phyloP scores from a whole-genome alignment of 768 basidiomycete genomes.

The Astraeus odoratus region DNA sequence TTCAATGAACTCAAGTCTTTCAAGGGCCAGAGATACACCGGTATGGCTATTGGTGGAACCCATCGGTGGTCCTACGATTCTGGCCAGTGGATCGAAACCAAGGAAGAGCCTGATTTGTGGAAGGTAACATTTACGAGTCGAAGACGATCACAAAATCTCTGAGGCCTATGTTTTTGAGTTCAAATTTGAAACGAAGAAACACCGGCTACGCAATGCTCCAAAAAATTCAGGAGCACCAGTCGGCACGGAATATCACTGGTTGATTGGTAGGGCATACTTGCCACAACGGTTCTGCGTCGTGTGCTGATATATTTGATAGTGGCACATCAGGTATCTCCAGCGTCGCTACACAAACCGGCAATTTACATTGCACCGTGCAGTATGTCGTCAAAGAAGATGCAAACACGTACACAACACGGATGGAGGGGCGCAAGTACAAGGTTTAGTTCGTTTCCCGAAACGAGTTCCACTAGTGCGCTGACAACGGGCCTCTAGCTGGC shows the following conservation, averaged over 20 bases:
- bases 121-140: no score
- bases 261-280: neutral
- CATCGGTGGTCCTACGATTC: constrained; percentile 4
- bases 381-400: constrained; percentile 11
- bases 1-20: constrained; percentile 4
- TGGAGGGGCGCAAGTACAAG: constrained; percentile 11
- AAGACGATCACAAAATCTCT: no score
- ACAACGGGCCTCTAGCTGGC: neutral
- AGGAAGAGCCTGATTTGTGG: constrained; percentile 7
- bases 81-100: constrained; percentile 8
- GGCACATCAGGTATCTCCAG: constrained; percentile 1
- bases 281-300: neutral
- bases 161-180: neutral
- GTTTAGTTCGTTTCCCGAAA: neutral
- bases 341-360: neutral
- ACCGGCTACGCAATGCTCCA: neutral
- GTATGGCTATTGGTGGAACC: constrained; percentile 1
- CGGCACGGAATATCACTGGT: constrained; percentile 6
- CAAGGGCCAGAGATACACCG: constrained; percentile 2
- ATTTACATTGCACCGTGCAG: neutral
- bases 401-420: constrained; percentile 5
- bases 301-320: neutral
- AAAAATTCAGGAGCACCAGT: constrained; percentile 1
- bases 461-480: neutral
- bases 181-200: constrained; percentile 3